Base-by-base conservation (phyloP, 2,329 filamentous ascomycete species). In the Aspergillus pseudonomiae region DNA sequence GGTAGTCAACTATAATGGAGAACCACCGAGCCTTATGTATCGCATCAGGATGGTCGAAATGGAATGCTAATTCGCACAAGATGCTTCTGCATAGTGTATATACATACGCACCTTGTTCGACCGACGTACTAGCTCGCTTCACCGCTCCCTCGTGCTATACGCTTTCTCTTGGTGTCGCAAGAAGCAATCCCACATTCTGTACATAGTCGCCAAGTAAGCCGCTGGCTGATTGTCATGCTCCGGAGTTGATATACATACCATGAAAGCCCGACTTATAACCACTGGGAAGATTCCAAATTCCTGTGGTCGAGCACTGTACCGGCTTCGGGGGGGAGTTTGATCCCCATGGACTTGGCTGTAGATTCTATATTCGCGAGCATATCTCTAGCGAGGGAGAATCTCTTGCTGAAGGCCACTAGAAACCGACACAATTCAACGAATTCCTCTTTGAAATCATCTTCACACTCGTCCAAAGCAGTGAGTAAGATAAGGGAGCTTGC, bases 381-480 rank as follows among this genome's bases (percentile, higher is more conserved):
- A 6, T 65, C 65, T 39, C 70, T 66, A 2, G 68, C 72, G 14
- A 65, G 57, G 16, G 71, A 61, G 45, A 73, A 69, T 48, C 70
- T 70, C 32, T 66, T 67, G 41, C 72, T 67, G 56, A 76, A 69
- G 3, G 71, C 68, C 2, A 62, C 62, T 5, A 73, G 61, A 45
- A 73, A 70, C 12, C 68, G 71, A 63, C 69, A 74, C 24, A 75
- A 61, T 50, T 76, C 71, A 32, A 66, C 57, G 48, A 77, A 76
- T 3, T 68, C 68, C n/a, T 69, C 59, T 30, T 24, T 66, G 21
- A 65, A 63, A 32, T 73, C 68, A 4, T 70, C 66, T n/a, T 70
- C 67, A 2, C 69, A 66, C 19, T 70, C 64, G 48, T 69, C 62
- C 53, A 74, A 52, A 28, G 67, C 66, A 5, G 57, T 21, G 1